Conservation (phyloP, 169 alveolate genomes). For the Sarcocystis neurona region DNA sequence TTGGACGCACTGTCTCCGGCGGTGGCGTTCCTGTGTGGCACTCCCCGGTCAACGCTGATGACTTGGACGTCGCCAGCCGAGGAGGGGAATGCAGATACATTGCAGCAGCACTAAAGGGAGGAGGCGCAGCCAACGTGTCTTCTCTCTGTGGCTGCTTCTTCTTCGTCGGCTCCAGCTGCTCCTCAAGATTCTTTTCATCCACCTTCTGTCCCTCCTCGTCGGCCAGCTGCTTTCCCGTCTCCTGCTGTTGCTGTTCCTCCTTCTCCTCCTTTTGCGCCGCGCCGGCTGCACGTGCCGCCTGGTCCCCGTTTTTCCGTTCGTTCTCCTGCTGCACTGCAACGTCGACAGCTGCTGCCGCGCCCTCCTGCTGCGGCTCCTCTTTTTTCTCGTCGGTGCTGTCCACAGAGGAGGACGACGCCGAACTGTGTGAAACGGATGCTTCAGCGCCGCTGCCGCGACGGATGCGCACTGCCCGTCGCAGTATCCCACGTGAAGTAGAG, state of each 20-base stretch:
- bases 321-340: no score
- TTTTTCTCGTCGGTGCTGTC: neutral
- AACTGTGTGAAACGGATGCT: neutral
- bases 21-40: conserved; percentile 32
- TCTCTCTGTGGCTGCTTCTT: no score
- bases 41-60: conserved; percentile 6
- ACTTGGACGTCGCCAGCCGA: conserved; percentile 17
- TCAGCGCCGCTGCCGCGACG: conserved; percentile 17
- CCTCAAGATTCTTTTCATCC: no score
- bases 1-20: no score
- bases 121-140: neutral
- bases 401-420: neutral
- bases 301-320: no score
- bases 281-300: no score
- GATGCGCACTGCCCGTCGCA: neutral
- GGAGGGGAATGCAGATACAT: conserved; percentile 10
- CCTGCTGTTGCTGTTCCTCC: no score
- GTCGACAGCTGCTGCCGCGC: conserved; percentile 23
- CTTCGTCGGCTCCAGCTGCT: no score
- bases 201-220: no score
- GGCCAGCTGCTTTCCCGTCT: no score
- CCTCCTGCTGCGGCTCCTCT: conserved; percentile 21
- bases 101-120: neutral
- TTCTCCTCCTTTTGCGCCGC: no score
- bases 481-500: no score